Evolutionary conservation across 208 protist genomes (phyloP).

Genomic region (Leishmania braziliensis): DNA sequence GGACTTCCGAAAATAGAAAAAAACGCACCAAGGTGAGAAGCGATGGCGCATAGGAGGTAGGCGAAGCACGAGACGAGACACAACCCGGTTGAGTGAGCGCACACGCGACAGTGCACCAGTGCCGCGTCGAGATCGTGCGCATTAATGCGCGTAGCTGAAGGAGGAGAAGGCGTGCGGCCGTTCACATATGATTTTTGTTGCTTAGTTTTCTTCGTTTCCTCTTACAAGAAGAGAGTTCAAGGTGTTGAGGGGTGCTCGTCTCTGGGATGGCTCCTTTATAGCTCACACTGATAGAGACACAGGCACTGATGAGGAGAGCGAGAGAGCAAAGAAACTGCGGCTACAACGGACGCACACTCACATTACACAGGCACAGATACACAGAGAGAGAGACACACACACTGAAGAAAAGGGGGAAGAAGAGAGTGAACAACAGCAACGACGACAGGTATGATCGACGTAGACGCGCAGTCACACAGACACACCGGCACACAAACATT

Average conservation of each 20-base stretch:
- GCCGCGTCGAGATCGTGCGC: background rate
- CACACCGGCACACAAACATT: background rate
- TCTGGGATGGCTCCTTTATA: background rate
- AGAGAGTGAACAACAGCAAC: background rate
- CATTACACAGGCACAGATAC: background rate
- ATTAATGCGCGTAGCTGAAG: background rate
- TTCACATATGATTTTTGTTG: background rate
- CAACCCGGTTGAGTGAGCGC: background rate
- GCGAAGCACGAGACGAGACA: background rate
- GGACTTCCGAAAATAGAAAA: background rate
- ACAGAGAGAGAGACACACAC: too few relatives aligned
- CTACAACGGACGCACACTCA: background rate
- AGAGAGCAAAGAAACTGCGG: constrained; percentile 1
- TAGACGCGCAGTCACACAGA: background rate
- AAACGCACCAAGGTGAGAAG: background rate
- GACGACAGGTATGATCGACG: background rate
- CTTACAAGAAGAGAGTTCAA: background rate
- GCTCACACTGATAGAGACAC: background rate
- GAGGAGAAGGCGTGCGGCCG: background rate
- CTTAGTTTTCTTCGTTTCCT: background rate
- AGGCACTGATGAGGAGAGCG: background rate
- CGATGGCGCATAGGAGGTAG: background rate
- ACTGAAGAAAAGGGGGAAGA: background rate
- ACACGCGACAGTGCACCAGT: background rate
- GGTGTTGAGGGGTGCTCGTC: background rate